Base-by-base conservation (phyloP, 176 grass and related monocot species). In the Aegilops umbellulata region DNA sequence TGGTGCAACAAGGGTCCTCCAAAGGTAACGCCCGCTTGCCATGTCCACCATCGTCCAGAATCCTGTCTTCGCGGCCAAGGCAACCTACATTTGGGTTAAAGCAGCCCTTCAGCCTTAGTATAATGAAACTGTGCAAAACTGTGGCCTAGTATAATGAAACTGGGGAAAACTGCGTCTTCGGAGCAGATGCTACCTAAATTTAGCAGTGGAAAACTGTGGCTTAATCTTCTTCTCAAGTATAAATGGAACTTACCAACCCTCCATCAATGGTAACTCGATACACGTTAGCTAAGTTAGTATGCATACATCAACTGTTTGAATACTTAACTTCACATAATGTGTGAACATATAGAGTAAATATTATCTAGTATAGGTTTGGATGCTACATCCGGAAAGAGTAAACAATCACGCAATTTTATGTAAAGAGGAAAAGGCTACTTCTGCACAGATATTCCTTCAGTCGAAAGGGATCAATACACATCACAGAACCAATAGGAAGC, bases 11-110 rank as follows among this genome's bases (percentile, higher is more conserved):
- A 99, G 80, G 65, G 90, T 89, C 86, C 89, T 92, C 94, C 94
- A 99, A 78, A 99, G 83, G 82, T 96, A 99, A 44, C 85, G 81
- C 67, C 97, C 94, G 10, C 92, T 99, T 71, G 92, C 94, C 97
- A 94, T 99, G 84, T 99, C 97, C 81, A 99, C 94, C 85, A 91
- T 60, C 8, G 85, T 96, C 97, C 94, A 96, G 82, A 99, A 99
- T 30, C 90, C 90, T 8, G 79, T 86, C 85, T 86, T 89, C 39
- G 94, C 76, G 49, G 92, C 90, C 3, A 89, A 95, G 16, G 88
- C 84, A 53, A 98, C 93, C 96, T 98, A 82, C 66, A 84, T 76
- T 81, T 65, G 53, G 7, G 19, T 44, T 55, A 1, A 81, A 85
- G 53, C 20, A 5, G 27, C 46, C 8, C 36, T 12, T 90, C 16